Conservation (phyloP, 2,329 filamentous ascomycete species). For the Zymoseptoria passerinii region DNA sequence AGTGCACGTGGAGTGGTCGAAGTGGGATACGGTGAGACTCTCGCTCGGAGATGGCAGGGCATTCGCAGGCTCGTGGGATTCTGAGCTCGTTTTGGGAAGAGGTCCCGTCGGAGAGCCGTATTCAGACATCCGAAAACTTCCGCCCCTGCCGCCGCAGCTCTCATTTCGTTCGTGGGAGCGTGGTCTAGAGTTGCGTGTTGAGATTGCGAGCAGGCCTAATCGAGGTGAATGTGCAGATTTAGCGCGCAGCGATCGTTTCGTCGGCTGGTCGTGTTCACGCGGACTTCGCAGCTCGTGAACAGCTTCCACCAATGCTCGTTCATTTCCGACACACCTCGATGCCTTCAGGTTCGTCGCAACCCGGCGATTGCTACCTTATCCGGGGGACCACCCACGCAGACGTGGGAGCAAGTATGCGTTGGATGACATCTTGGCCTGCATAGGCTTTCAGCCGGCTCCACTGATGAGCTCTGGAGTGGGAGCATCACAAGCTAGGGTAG, state of each 20-base stretch:
- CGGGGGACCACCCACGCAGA: neutral
- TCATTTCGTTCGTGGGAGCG: too few species aligned
- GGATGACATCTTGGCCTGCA: slow-evolving; percentile 12
- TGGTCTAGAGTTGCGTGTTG: neutral
- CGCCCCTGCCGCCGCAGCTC: neutral
- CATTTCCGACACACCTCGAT: neutral
- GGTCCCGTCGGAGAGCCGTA: neutral
- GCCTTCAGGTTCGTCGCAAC: neutral
- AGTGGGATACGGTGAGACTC: slow-evolving; percentile 40
- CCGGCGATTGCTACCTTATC: neutral
- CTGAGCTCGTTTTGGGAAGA: slow-evolving; percentile 3
- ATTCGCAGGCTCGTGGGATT: slow-evolving; percentile 31
- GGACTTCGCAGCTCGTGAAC: neutral
- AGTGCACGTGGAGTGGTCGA: slow-evolving; percentile 41
- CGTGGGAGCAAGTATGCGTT: slow-evolving; percentile 1
- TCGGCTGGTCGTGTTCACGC: neutral
- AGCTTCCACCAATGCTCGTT: neutral
- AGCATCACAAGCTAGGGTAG: slow-evolving; percentile 2
- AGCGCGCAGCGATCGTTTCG: neutral
- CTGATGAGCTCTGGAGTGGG: slow-evolving; percentile 8
- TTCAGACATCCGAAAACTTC: neutral
- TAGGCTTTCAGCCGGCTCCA: slow-evolving; percentile 15
- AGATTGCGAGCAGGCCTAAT: neutral
- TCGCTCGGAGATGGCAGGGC: slow-evolving; percentile 32
- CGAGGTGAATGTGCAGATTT: neutral